phyloP scores from a whole-genome alignment of 2,329 filamentous ascomycete genomes.

The Fusarium kyushuense region DNA sequence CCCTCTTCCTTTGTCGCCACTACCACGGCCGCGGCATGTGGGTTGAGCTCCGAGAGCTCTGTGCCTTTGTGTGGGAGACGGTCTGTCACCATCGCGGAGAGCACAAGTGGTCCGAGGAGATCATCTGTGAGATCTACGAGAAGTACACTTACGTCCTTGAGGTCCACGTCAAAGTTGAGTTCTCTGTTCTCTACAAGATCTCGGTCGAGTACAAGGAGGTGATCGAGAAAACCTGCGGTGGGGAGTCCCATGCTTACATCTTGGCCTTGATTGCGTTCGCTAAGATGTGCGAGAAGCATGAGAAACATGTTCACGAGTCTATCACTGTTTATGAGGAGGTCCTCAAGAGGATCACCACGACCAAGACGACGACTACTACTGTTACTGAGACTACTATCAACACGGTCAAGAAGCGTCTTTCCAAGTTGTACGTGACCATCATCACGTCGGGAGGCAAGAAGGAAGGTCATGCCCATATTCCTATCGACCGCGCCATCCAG shows the following conservation, averaged over 20 bases:
- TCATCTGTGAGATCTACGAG: constrained; percentile 57
- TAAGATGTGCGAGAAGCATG: constrained; percentile 59
- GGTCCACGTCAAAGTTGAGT: constrained; percentile 56
- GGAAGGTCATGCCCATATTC: constrained; percentile 50
- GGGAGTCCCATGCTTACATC: constrained; percentile 46
- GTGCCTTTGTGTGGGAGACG: constrained; percentile 59
- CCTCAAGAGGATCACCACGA: constrained; percentile 54
- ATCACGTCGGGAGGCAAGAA: constrained; percentile 54
- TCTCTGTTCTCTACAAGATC: constrained; percentile 57
- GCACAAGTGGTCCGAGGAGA: constrained; percentile 55
- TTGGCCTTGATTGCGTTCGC: constrained; percentile 56
- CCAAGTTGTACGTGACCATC: constrained; percentile 58
- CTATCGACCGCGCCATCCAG: constrained; percentile 53
- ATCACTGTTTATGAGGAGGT: constrained; percentile 61
- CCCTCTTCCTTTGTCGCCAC: constrained; percentile 57
- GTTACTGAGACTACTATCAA: constrained; percentile 42
- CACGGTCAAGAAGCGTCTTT: constrained; percentile 63
- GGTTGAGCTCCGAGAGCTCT: constrained; percentile 60
- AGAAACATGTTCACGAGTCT: constrained; percentile 59
- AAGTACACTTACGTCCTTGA: constrained; percentile 63
- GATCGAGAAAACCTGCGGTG: constrained; percentile 55
- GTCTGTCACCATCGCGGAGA: constrained; percentile 53
- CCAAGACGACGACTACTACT: constrained; percentile 50
- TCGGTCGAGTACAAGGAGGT: constrained; percentile 62
- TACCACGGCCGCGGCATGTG: constrained; percentile 60